Conservation (phyloP, 176 grass and related monocot species). For the Cymbopogon citratus region DNA sequence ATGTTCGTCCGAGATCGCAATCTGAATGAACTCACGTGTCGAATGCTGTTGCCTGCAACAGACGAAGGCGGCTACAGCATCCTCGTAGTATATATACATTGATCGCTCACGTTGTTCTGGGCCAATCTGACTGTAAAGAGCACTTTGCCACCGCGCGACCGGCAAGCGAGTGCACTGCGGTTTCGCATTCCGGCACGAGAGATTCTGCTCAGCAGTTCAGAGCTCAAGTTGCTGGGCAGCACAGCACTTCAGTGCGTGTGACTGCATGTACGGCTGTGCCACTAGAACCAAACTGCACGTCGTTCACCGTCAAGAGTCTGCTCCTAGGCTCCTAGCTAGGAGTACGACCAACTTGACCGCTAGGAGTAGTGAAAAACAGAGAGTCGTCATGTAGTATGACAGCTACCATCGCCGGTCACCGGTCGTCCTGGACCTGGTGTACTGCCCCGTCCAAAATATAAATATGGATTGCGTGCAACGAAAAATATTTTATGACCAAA, state of each 20-base stretch:
- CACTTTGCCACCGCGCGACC: not conserved
- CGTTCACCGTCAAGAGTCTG: too few species aligned
- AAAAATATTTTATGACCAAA: too few species aligned
- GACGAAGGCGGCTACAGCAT: not conserved
- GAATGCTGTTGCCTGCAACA: not conserved
- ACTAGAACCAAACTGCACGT: too few species aligned
- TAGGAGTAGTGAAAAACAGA: too few species aligned
- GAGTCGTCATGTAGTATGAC: too few species aligned
- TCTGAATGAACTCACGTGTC: constrained; percentile 24
- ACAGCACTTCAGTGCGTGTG: not conserved
- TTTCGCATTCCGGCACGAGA: not conserved
- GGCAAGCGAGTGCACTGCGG: not conserved
- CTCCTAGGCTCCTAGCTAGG: too few species aligned
- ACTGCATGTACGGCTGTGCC: not conserved
- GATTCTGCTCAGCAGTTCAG: not conserved
- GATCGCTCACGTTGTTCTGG: not conserved
- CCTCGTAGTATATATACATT: not conserved
- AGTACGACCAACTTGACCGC: too few species aligned
- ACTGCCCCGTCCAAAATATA: too few species aligned
- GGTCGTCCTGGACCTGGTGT: too few species aligned
- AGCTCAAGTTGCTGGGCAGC: not conserved
- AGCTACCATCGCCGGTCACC: too few species aligned
- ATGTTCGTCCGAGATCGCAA: not conserved
- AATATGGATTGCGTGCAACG: too few species aligned
- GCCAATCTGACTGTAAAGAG: not conserved